Base-by-base conservation (phyloP, 495 filamentous ascomycete genomes). In the Xylaria castorea region DNA sequence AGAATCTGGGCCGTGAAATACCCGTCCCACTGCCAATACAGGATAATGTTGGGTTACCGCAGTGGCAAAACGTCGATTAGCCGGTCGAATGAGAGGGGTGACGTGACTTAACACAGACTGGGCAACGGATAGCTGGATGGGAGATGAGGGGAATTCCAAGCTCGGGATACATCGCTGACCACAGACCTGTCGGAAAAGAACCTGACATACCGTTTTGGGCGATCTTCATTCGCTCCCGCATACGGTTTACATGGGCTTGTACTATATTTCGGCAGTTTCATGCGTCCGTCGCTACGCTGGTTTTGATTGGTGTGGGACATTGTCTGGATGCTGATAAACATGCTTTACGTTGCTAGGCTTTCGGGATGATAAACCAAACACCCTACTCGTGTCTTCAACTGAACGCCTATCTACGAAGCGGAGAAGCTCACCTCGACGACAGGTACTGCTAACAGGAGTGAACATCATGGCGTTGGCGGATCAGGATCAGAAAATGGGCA, bases 401-500 rank as follows among this genome's bases (percentile, higher is more conserved):
- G 42, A 1, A 50, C 63, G 38, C 9, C 2, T 14, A 46, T 11
- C 16, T 48, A 16, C 42, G 9, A 66, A 50, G 63, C 61, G 9
- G 12, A 64, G 5, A 44, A 38, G 20, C 1, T 18, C 22, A 27
- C 61, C 8, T 27, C 18, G 12, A 64, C 36, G 22, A 64, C 7
- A 25, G 22, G 38, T 16, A 44, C 22, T 44, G 12, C 16, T 27
- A 11, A 64, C 36, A 16, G 14, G 20, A 38, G 18, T 18, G 14
- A 16, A 27, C 34, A 65, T 60, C 48, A 75, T 75, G 34, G 77
- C 75, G 73, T 70, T 72, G 68, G 73, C 68, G 71, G 76, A 73
- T 34, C 66, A 64, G 68, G 78, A 71, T 64, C 75, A 73, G 68
- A 64, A 62, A 66, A 62, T 66, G 77, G 74, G 66, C 16, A 71